phyloP scores from a whole-genome alignment of 257 asterid species.

The Nicotiana otophora region DNA sequence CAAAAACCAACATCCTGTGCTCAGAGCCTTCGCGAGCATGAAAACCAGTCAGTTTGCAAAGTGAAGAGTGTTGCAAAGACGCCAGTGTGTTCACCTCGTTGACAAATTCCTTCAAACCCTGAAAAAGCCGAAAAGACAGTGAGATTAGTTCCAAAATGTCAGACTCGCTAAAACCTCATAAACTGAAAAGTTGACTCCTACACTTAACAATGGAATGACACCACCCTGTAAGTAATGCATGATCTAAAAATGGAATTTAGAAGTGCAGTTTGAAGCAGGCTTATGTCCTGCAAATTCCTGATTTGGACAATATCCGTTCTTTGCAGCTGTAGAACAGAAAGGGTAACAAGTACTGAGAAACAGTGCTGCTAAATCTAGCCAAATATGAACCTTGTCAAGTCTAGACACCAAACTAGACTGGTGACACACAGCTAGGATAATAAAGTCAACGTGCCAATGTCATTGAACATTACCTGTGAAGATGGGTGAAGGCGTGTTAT shows the following conservation, averaged over 20 bases:
- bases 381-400: not conserved
- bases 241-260: not conserved
- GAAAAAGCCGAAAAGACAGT: conserved; percentile 14
- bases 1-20: conserved; percentile 77
- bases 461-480: conserved; percentile 47
- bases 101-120: conserved; percentile 85
- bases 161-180: not conserved
- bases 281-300: not conserved
- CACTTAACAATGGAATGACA: not conserved
- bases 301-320: not conserved
- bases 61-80: conserved; percentile 66
- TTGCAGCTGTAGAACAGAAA: not conserved
- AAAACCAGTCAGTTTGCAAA: conserved; percentile 81
- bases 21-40: conserved; percentile 90
- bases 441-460: not conserved
- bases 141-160: not conserved
- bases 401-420: not conserved
- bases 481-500: conserved; percentile 77
- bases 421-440: not conserved
- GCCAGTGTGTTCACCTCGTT: conserved; percentile 72
- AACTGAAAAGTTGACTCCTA: not conserved
- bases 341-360: not conserved
- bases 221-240: not conserved
- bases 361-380: not conserved
- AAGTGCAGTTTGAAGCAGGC: not conserved